A percentile compares a stretch with the other conserved stretches of the same genome.
phyloP scores from a whole-genome alignment of 345 rosid species.

The Rhizophora mangle region DNA sequence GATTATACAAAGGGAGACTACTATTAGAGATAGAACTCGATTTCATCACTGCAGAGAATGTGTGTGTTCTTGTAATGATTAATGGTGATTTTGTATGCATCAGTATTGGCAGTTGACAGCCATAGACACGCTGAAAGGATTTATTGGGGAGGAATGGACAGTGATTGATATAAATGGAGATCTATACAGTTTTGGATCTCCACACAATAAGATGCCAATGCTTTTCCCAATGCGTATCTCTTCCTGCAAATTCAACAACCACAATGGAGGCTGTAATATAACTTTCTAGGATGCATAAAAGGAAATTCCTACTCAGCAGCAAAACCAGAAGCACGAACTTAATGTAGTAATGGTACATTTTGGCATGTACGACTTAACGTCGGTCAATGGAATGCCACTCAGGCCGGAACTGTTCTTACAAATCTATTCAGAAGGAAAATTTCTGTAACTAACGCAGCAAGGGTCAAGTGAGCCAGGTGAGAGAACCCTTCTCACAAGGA shows the following conservation, averaged over 20 bases:
- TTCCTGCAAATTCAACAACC: too few species aligned
- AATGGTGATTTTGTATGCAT: slow-evolving; percentile 20
- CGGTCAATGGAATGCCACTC: background rate
- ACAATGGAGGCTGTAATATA: too few species aligned
- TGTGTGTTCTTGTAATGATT: slow-evolving; percentile 38
- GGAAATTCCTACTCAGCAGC: background rate
- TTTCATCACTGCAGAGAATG: slow-evolving; percentile 39
- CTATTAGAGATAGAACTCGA: slow-evolving; percentile 39
- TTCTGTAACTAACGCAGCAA: too few species aligned
- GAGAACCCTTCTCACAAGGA: slow-evolving; percentile 31
- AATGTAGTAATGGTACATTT: background rate
- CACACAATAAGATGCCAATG: too few species aligned
- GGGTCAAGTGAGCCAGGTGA: background rate
- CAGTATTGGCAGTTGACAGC: background rate
- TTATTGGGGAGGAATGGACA: background rate
- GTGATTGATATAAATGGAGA: background rate
- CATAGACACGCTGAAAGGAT: background rate
- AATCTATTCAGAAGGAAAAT: too few species aligned
- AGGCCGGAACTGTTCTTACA: too few species aligned
- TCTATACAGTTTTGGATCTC: too few species aligned
- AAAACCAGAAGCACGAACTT: background rate
- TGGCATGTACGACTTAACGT: background rate
- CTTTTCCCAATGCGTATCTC: too few species aligned
- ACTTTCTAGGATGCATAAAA: too few species aligned
- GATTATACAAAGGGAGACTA: slow-evolving; percentile 15